These are phyloP conservation scores for Nakaseomyces sp. DNA, from an alignment of 1,139 yeast genomes.

Conservation along the genomic window DNA sequence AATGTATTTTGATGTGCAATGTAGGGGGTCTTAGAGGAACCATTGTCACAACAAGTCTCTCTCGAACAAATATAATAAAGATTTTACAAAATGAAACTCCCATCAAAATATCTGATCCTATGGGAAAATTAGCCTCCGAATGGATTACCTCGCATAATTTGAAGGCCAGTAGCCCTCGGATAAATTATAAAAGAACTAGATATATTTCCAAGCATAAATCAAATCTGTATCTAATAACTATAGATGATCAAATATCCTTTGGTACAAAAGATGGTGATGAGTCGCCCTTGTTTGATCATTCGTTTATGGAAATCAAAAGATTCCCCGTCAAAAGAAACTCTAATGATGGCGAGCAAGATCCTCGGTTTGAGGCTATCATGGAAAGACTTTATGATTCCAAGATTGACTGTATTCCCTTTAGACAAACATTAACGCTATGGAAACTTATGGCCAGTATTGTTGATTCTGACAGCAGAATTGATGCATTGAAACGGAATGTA, in stretches of 20 bases:
- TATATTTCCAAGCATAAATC: constrained; percentile 30
- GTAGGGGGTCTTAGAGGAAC: constrained; percentile 31
- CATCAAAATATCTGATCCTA: constrained; percentile 23
- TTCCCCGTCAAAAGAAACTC: constrained; percentile 24
- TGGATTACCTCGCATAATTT: constrained; percentile 42
- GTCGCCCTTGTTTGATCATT: background rate
- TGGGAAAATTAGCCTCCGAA: constrained; percentile 45
- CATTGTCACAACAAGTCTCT: constrained; percentile 18
- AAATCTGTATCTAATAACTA: constrained; percentile 16
- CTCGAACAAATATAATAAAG: constrained; percentile 7
- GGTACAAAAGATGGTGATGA: background rate
- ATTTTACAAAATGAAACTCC: constrained; percentile 19
- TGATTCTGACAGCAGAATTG: constrained; percentile 30
- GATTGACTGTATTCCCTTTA: constrained; percentile 33
- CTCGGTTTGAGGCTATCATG: constrained; percentile 33
- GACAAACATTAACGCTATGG: constrained; percentile 26
- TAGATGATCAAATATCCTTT: constrained; percentile 17
- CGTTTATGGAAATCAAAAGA: constrained; percentile 24
- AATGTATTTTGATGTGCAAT: constrained; percentile 26
- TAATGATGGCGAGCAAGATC: constrained; percentile 23
- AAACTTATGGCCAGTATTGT: constrained; percentile 27
- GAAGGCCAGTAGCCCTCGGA: constrained; percentile 35
- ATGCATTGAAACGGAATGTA: constrained; percentile 30
- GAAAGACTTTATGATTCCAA: constrained; percentile 9
- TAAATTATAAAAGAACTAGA: constrained; percentile 43